Evolutionary conservation across 2,329 filamentous ascomycete genomes (phyloP).

Genomic region (Nannizziopsis arthrosporioides): DNA sequence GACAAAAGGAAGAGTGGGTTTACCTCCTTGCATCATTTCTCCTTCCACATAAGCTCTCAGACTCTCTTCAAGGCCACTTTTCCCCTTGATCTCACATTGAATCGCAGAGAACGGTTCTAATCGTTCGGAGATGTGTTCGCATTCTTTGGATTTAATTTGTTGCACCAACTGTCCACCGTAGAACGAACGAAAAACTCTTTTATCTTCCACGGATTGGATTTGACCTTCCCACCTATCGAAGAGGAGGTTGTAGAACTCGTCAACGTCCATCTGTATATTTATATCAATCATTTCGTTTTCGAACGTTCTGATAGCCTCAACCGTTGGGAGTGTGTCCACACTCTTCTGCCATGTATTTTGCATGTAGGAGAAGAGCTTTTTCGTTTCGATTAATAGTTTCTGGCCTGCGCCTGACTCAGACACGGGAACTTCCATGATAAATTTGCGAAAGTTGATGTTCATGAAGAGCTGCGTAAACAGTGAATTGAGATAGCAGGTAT

Average conservation of each 20-base stretch:
- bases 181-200: slow-evolving; percentile 63
- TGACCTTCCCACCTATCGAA: slow-evolving; percentile 87
- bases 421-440: slow-evolving; percentile 59
- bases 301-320: slow-evolving; percentile 66
- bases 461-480: slow-evolving; percentile 90
- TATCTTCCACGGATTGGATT: slow-evolving; percentile 55
- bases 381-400: slow-evolving; percentile 61
- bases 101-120: slow-evolving; percentile 88
- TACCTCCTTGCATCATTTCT: slow-evolving; percentile 85
- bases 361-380: slow-evolving; percentile 72
- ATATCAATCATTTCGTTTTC: slow-evolving; percentile 76
- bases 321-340: slow-evolving; percentile 61
- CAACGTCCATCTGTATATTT: slow-evolving; percentile 89
- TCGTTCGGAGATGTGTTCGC: slow-evolving; percentile 80
- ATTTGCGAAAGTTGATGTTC: slow-evolving; percentile 76
- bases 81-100: slow-evolving; percentile 92
- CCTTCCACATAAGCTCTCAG: slow-evolving; percentile 91
- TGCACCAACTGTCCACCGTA: slow-evolving; percentile 88
- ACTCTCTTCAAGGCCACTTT: slow-evolving; percentile 70
- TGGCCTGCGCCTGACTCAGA: slow-evolving; percentile 47
- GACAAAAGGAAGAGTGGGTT: slow-evolving; percentile 19
- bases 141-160: slow-evolving; percentile 91
- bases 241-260: slow-evolving; percentile 90
- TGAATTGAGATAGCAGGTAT: slow-evolving; percentile 96
- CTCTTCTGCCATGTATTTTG: slow-evolving; percentile 67